phyloP scores from a whole-genome alignment of 768 basidiomycete genomes.

The Lactifluus echinatus region DNA sequence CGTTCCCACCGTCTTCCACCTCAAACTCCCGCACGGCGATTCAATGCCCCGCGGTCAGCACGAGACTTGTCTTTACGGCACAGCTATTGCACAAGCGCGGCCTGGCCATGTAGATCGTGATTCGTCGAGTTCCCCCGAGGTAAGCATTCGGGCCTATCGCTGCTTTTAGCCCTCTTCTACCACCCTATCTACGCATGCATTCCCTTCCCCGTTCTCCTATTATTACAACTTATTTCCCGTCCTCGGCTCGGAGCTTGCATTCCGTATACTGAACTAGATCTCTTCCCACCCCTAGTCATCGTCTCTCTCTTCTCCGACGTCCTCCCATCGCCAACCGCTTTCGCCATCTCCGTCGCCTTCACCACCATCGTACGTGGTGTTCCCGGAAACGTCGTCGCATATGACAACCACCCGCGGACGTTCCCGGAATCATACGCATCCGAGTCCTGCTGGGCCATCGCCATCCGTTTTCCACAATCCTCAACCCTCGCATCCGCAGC shows the following conservation, averaged over 20 bases:
- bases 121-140: slow-evolving; percentile 18
- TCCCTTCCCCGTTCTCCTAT: not conserved
- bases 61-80: slow-evolving; percentile 40
- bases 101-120: slow-evolving; percentile 16
- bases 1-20: not conserved
- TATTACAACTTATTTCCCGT: not conserved
- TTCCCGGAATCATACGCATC: slow-evolving; percentile 13
- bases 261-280: not conserved
- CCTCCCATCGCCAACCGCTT: slow-evolving; percentile 13
- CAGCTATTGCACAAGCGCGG: slow-evolving; percentile 22
- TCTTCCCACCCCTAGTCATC: slow-evolving; percentile 6
- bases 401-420: slow-evolving; percentile 9
- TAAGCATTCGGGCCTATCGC: not conserved
- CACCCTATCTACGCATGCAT: not conserved
- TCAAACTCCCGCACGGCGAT: slow-evolving; percentile 37
- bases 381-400: slow-evolving; percentile 6
- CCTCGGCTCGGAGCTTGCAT: too few relatives aligned
- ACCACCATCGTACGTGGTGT: slow-evolving; percentile 9
- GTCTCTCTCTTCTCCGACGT: slow-evolving; percentile 11
- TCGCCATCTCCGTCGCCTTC: slow-evolving; percentile 20
- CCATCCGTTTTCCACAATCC: not conserved
- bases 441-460: not conserved
- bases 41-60: slow-evolving; percentile 45
- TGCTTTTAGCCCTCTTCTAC: not conserved
- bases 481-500: not conserved